A percentile compares a stretch with the other conserved stretches of the same genome.
phyloP scores from a whole-genome alignment of 768 basidiomycete species.

The Pleurotus cornucopiae region DNA sequence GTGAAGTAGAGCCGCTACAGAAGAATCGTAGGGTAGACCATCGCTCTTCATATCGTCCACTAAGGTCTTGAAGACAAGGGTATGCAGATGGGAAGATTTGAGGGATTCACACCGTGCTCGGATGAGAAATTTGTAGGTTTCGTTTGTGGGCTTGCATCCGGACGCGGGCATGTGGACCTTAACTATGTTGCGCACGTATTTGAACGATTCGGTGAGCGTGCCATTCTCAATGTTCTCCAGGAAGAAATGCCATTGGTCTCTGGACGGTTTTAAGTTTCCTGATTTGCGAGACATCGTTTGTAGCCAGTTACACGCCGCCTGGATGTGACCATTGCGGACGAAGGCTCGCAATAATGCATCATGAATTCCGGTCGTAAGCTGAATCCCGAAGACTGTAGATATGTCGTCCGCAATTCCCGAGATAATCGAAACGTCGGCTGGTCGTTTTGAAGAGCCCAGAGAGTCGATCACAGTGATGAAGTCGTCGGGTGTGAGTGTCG shows the following conservation, averaged over 20 bases:
- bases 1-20: constrained; percentile 35
- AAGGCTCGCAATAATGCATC: constrained; percentile 45
- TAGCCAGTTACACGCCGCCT: constrained; percentile 48
- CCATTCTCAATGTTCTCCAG: constrained; percentile 30
- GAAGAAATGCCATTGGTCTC: constrained; percentile 53
- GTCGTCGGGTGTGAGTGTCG: constrained; percentile 23
- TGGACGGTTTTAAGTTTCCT: constrained; percentile 39
- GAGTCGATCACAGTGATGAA: constrained; percentile 35
- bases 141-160: constrained; percentile 31
- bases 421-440: constrained; percentile 50
- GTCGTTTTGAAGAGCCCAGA: constrained; percentile 48
- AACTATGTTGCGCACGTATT: constrained; percentile 29
- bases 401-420: constrained; percentile 49
- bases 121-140: constrained; percentile 37
- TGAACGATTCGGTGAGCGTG: constrained; percentile 17
- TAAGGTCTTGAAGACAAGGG: constrained; percentile 33
- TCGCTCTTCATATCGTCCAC: constrained; percentile 43
- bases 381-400: constrained; percentile 39
- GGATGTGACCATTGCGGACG: constrained; percentile 36
- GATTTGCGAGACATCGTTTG: constrained; percentile 47
- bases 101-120: constrained; percentile 26
- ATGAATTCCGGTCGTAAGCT: constrained; percentile 43
- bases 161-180: constrained; percentile 28
- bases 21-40: constrained; percentile 39
- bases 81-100: constrained; percentile 24